Evolutionary conservation across 805 yeast genomes (phyloP).

Genomic region (Saccharomyces mikatae): DNA sequence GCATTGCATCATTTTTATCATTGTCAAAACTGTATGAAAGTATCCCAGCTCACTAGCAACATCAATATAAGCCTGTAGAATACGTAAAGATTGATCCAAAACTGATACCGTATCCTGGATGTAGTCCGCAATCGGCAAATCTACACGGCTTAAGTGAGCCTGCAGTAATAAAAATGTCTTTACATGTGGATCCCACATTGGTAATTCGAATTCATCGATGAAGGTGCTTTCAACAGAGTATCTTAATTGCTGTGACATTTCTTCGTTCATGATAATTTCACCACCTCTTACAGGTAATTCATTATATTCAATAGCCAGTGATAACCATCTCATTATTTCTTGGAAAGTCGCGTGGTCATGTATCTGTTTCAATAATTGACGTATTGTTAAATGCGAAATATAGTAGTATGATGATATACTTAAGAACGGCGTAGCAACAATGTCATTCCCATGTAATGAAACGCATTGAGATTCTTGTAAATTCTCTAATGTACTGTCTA

Average conservation of each 20-base stretch:
- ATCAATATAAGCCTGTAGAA: conserved; percentile 86
- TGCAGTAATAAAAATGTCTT: conserved; percentile 76
- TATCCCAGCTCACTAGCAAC: conserved; percentile 80
- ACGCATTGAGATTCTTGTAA: conserved; percentile 71
- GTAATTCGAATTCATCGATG: conserved; percentile 44
- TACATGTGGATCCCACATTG: conserved; percentile 77
- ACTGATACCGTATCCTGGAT: conserved; percentile 89
- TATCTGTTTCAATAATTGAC: conserved; percentile 54
- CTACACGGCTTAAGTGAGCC: conserved; percentile 73
- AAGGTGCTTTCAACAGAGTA: conserved; percentile 58
- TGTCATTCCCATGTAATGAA: conserved; percentile 36
- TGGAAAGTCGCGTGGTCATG: conserved; percentile 33
- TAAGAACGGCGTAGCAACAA: conserved; percentile 70
- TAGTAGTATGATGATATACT: conserved; percentile 86
- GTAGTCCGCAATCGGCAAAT: conserved; percentile 90
- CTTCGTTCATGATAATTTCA: conserved; percentile 79
- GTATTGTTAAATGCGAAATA: conserved; percentile 80
- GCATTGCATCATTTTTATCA: conserved; percentile 71
- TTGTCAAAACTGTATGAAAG: conserved; percentile 48
- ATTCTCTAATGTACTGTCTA: conserved; percentile 61
- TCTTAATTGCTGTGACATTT: conserved; percentile 67
- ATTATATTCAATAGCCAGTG: conserved; percentile 68
- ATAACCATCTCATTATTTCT: conserved; percentile 38
- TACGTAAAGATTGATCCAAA: conserved; percentile 88
- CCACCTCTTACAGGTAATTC: conserved; percentile 89